phyloP scores from a whole-genome alignment of 2,329 filamentous ascomycete species.

The Huntiella abstrusa region DNA sequence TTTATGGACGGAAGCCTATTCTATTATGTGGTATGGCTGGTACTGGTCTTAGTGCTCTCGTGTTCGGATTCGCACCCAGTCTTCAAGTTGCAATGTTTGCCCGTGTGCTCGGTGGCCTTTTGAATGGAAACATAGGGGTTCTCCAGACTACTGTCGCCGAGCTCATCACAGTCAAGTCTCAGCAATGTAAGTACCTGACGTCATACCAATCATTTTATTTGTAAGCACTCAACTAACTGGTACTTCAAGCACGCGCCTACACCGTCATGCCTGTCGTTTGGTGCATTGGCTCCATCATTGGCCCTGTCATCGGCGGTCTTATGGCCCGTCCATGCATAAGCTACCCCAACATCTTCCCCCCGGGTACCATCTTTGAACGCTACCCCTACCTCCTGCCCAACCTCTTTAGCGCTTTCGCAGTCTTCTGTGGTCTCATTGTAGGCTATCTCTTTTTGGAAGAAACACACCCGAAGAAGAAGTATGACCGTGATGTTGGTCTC shows the following conservation, averaged over 20 bases:
- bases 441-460: constrained; percentile 84
- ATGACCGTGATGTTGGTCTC: constrained; percentile 54
- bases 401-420: constrained; percentile 67
- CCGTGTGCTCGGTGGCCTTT: constrained; percentile 68
- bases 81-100: constrained; percentile 70
- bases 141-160: constrained; percentile 91
- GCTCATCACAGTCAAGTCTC: constrained; percentile 77
- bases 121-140: constrained; percentile 96
- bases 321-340: constrained; percentile 72
- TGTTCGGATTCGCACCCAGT: constrained; percentile 78
- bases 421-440: constrained; percentile 55
- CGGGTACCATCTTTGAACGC: constrained; percentile 59
- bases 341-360: constrained; percentile 55
- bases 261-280: constrained; percentile 97
- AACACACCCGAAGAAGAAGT: constrained; percentile 70
- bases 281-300: constrained; percentile 90
- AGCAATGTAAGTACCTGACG: constrained; percentile 49
- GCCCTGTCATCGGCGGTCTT: constrained; percentile 76
- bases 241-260: constrained; percentile 60
- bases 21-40: constrained; percentile 76
- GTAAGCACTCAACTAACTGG: constrained; percentile 15
- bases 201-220: neutral
- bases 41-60: constrained; percentile 78
- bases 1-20: constrained; percentile 79
- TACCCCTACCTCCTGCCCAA: constrained; percentile 89